Evolutionary conservation across 1,284 basidiomycete genomes (phyloP).

Genomic region (Cryptococcus maquisensis): DNA sequence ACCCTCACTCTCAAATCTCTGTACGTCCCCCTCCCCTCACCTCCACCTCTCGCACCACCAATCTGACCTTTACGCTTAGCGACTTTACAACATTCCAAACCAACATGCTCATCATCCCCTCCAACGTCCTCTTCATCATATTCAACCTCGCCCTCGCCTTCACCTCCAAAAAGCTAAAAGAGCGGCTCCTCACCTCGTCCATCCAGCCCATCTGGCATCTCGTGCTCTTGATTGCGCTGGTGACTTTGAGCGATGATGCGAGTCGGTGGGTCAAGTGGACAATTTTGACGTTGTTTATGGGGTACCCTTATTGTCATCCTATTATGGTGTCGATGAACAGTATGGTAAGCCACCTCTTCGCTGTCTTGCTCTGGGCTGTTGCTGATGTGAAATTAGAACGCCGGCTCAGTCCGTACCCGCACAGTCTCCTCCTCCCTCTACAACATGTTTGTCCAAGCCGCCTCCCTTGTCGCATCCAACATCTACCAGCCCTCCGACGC

Average conservation of each 20-base stretch:
- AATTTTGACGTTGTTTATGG: constrained; percentile 16
- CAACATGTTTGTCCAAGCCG: constrained; percentile 26
- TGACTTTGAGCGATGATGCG: constrained; percentile 19
- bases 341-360: constrained; percentile 2
- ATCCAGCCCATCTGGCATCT: constrained; percentile 30
- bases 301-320: constrained; percentile 29
- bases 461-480: constrained; percentile 22
- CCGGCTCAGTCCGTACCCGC: constrained; percentile 23
- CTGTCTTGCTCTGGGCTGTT: neutral
- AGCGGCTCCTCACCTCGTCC: constrained; percentile 18
- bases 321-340: constrained; percentile 30
- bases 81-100: constrained; percentile 61
- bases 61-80: constrained; percentile 57
- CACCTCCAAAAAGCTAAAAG: constrained; percentile 14
- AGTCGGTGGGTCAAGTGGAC: constrained; percentile 25
- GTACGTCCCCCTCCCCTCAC: constrained; percentile 28
- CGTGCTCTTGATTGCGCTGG: constrained; percentile 28
- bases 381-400: constrained; percentile 2
- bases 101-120: constrained; percentile 58
- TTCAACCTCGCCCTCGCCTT: constrained; percentile 35
- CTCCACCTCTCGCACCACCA: constrained; percentile 58
- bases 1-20: constrained; percentile 54
- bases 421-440: constrained; percentile 22
- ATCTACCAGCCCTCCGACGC: constrained; percentile 25
- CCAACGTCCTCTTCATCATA: constrained; percentile 45